A percentile compares a stretch with the other conserved stretches of the same genome.
Conservation (phyloP, 208 protist genomes). For the Leishmania major region DNA sequence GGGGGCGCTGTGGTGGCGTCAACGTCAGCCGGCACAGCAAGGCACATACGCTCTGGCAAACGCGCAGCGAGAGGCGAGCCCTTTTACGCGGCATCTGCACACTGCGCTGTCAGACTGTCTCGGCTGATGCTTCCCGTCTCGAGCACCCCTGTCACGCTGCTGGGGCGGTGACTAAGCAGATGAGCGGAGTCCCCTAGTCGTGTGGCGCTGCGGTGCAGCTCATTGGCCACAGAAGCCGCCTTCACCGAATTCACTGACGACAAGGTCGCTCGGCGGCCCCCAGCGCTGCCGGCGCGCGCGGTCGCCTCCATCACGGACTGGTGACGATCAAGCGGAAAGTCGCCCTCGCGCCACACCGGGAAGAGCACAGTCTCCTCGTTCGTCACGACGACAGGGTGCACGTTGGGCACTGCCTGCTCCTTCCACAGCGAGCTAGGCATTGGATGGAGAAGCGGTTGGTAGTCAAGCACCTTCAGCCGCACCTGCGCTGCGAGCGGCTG, state of each 20-base stretch:
- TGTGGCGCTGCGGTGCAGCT: conserved; percentile 20
- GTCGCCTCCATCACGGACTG: conserved; percentile 15
- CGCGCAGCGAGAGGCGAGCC: background rate
- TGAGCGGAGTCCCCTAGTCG: conserved; percentile 20
- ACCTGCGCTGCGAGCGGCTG: conserved; percentile 61
- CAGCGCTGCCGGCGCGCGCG: conserved; percentile 8
- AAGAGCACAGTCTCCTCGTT: conserved; percentile 40
- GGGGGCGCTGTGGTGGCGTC: background rate
- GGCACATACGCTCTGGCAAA: background rate
- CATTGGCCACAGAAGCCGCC: conserved; percentile 15
- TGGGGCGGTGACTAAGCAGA: conserved; percentile 3
- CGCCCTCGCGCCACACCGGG: conserved; percentile 71
- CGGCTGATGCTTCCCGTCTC: conserved; percentile 23
- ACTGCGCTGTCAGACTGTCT: conserved; percentile 6
- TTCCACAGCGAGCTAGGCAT: conserved; percentile 77
- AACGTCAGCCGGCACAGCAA: background rate
- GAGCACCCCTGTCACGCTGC: conserved; percentile 8
- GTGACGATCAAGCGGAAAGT: conserved; percentile 50
- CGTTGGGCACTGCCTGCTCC: conserved; percentile 58
- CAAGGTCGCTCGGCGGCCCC: conserved; percentile 20
- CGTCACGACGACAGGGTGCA: conserved; percentile 59
- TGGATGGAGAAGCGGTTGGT: conserved; percentile 70
- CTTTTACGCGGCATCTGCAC: background rate
- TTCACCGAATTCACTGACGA: conserved; percentile 7
- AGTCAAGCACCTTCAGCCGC: conserved; percentile 50